Percentiles rank a stretch among this genome's conserved stretches.
Conservation (phyloP, 257 asterid species). For the Solanum arcanum region DNA sequence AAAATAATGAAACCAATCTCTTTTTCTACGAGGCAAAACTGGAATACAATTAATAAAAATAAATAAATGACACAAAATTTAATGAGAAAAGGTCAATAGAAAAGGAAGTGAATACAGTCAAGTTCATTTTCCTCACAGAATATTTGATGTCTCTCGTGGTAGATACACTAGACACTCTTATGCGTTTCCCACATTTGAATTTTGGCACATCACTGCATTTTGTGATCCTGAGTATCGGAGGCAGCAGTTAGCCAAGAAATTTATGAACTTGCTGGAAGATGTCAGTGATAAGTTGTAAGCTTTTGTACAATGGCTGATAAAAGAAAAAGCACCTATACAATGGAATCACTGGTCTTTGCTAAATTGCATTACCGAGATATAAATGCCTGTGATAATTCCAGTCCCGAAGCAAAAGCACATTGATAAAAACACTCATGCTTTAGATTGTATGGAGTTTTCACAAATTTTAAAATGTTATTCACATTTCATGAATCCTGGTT, state of each 20-base stretch:
- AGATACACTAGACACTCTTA: neutral
- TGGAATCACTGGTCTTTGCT: neutral
- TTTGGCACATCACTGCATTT: constrained; percentile 95
- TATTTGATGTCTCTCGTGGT: neutral
- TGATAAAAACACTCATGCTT: neutral
- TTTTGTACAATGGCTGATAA: neutral
- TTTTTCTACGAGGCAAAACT: neutral
- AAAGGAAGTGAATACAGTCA: neutral
- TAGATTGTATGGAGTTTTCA: neutral
- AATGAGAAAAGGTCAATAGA: neutral
- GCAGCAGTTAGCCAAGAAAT: constrained; percentile 89
- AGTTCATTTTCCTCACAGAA: neutral
- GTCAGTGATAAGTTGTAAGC: constrained; percentile 78
- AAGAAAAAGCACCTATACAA: neutral
- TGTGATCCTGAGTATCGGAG: constrained; percentile 83
- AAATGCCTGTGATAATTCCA: neutral
- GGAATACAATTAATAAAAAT: neutral
- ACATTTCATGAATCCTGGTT: neutral
- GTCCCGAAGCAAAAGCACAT: neutral
- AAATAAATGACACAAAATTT: neutral
- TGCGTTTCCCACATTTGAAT: constrained; percentile 32
- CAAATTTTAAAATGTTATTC: neutral
- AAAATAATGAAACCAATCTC: neutral
- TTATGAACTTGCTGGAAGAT: constrained; percentile 86
- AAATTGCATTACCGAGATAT: neutral